Percentiles rank a stretch among this genome's conserved stretches.
These are phyloP conservation scores for Saururus chinensis DNA, from an alignment of 164 flowering plant species.

Conservation along the genomic window DNA sequence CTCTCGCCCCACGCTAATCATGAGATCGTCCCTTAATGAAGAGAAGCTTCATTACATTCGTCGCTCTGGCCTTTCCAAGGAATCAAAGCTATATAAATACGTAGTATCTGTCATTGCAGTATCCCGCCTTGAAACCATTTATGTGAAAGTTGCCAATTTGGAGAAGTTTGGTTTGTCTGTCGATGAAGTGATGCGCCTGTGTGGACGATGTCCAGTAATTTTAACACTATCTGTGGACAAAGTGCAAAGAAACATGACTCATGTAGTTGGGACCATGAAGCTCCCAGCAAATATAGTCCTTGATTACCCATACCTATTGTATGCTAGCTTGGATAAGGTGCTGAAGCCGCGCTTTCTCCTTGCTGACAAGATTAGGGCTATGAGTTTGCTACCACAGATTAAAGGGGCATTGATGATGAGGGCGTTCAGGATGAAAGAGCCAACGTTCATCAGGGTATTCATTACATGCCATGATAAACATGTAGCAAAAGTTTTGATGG, in stretches of 20 bases:
- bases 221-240: constrained; percentile 52
- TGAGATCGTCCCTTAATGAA: constrained; percentile 31
- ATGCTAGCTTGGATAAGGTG: constrained; percentile 31
- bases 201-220: constrained; percentile 34
- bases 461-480: constrained; percentile 34
- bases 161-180: constrained; percentile 52
- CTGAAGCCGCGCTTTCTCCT: constrained; percentile 43
- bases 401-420: constrained; percentile 26
- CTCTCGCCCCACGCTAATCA: constrained; percentile 47
- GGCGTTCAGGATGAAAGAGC: constrained; percentile 59
- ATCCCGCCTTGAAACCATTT: constrained; percentile 48
- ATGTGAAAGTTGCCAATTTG: constrained; percentile 35
- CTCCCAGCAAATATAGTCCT: constrained; percentile 32
- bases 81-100: constrained; percentile 50
- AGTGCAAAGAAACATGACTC: constrained; percentile 65
- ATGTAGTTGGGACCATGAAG: constrained; percentile 36
- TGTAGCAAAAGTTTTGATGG: constrained; percentile 32
- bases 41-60: constrained; percentile 46
- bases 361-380: constrained; percentile 32
- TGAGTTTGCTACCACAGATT: constrained; percentile 35
- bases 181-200: constrained; percentile 37
- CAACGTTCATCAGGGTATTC: constrained; percentile 35
- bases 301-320: constrained; percentile 31
- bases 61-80: constrained; percentile 28
- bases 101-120: constrained; percentile 46